A percentile compares a stretch with the other conserved stretches of the same genome.
These are phyloP conservation scores for Tillandsia fasciculata DNA, from an alignment of 176 grass and related monocot species.

Conservation along the genomic window DNA sequence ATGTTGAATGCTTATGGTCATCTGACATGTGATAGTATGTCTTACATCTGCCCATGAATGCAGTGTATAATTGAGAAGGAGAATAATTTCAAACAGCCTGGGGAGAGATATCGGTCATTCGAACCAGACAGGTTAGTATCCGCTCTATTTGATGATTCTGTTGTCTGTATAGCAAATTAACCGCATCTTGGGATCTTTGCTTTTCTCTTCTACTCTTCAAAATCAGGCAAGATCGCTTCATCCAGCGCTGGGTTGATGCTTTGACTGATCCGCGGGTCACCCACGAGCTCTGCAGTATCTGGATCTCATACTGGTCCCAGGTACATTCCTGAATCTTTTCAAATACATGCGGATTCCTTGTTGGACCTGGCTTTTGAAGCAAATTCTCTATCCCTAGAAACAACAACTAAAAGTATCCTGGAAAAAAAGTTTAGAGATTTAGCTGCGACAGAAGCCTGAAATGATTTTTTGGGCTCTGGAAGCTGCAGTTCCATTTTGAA, in stretches of 20 bases:
- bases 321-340: constrained; percentile 20
- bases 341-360: background rate
- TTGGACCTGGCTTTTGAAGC: background rate
- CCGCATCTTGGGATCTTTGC: background rate
- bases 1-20: background rate
- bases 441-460: too few species aligned
- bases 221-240: constrained; percentile 65
- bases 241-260: constrained; percentile 57
- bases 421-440: too few species aligned
- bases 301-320: constrained; percentile 77
- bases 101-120: constrained; percentile 73
- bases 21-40: constrained; percentile 1
- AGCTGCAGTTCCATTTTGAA: background rate
- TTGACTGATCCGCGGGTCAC: constrained; percentile 56
- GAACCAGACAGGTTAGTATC: constrained; percentile 50
- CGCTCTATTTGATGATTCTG: background rate
- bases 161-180: background rate
- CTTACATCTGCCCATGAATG: constrained; percentile 8
- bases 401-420: too few species aligned
- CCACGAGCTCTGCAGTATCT: constrained; percentile 58
- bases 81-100: constrained; percentile 87
- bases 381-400: too few species aligned
- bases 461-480: background rate
- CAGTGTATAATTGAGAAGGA: constrained; percentile 76
- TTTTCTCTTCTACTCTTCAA: background rate